A percentile compares a stretch with the other conserved stretches of the same genome.
Conservation (phyloP, 306 rosid species). For the Ochetophila trinervis region DNA sequence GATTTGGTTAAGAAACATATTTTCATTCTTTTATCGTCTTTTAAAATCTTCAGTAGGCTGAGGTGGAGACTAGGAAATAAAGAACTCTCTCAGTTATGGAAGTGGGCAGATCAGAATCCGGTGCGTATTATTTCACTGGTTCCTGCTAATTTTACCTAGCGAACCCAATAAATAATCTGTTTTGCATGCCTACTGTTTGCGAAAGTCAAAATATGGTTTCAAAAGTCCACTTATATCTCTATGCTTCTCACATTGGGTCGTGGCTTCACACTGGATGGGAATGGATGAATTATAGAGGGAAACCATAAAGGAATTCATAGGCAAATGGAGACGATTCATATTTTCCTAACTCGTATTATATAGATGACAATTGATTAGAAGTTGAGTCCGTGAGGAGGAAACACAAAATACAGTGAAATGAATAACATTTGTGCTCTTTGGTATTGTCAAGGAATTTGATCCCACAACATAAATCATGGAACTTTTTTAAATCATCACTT, state of each 20-base stretch:
- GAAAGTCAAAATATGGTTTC: background rate
- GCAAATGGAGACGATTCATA: too few relatives aligned
- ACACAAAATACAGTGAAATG: too few relatives aligned
- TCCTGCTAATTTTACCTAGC: conserved; percentile 11
- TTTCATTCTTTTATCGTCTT: background rate
- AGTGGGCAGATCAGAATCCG: conserved; percentile 98
- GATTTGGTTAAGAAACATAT: conserved; percentile 5
- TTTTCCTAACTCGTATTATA: too few relatives aligned
- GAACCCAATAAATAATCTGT: background rate
- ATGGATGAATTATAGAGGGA: too few relatives aligned
- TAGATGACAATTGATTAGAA: too few relatives aligned
- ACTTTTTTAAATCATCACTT: background rate
- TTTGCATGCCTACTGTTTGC: conserved; percentile 16
- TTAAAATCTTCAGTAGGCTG: conserved; percentile 58
- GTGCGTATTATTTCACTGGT: conserved; percentile 37
- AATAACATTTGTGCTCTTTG: too few relatives aligned
- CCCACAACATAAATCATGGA: background rate
- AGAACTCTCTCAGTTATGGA: conserved; percentile 96
- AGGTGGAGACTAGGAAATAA: conserved; percentile 95
- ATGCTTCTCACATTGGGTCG: too few relatives aligned
- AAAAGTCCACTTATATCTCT: too few relatives aligned
- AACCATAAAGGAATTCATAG: too few relatives aligned
- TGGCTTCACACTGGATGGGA: too few relatives aligned
- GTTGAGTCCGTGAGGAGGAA: too few relatives aligned
- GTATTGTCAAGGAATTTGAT: too few relatives aligned